A percentile compares a stretch with the other conserved stretches of the same genome.
These are phyloP conservation scores for Alternaria alternata DNA, from an alignment of 2,329 filamentous ascomycete species.

Conservation along the genomic window DNA sequence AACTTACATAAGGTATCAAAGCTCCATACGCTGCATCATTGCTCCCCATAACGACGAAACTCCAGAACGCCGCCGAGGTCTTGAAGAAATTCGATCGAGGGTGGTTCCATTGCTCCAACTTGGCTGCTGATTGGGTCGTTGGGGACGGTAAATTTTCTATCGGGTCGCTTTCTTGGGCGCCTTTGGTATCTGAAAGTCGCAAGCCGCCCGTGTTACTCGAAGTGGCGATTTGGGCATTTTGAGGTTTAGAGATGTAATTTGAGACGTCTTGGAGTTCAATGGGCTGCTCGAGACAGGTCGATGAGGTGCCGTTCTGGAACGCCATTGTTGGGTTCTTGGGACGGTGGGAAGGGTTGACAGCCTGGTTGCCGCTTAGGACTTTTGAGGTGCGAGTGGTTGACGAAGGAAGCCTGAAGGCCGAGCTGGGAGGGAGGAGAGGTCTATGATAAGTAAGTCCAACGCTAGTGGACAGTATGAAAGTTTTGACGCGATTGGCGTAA, in stretches of 20 bases:
- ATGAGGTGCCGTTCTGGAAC: conserved; percentile 42
- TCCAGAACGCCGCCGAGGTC: conserved; percentile 66
- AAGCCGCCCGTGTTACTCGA: conserved; percentile 18
- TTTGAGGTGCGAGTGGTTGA: not conserved
- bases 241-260: conserved; percentile 26
- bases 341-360: not conserved
- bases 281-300: conserved; percentile 44
- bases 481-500: not conserved
- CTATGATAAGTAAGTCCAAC: not conserved
- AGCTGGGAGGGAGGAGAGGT: not conserved
- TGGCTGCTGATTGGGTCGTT: conserved; percentile 51
- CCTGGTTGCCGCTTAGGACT: not conserved
- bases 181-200: conserved; percentile 27
- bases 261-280: conserved; percentile 45
- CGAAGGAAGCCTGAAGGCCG: not conserved
- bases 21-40: conserved; percentile 72
- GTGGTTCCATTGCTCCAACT: conserved; percentile 69
- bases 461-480: not conserved
- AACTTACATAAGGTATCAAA: conserved; percentile 59
- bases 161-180: conserved; percentile 26
- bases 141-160: conserved; percentile 57
- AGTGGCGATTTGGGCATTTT: conserved; percentile 27
- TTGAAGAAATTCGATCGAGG: conserved; percentile 66
- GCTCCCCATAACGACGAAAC: conserved; percentile 71
- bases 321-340: conserved; percentile 26